Evolutionary conservation across 371 early-diverging fungal genomes (phyloP).

Genomic region (Rhizopus sp.): DNA sequence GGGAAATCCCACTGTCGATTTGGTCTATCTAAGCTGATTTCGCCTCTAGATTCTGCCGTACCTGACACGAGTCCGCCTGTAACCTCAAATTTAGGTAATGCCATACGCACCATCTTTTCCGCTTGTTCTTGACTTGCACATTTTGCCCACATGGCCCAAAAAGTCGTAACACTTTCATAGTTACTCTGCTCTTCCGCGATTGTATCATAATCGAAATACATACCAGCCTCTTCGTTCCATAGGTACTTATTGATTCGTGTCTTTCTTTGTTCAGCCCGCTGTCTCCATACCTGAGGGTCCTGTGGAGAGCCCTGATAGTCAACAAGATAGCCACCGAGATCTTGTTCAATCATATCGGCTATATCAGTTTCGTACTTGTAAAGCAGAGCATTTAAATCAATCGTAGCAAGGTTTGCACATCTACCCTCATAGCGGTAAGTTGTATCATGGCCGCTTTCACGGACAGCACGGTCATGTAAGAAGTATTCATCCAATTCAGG

Average conservation of each 20-base stretch:
- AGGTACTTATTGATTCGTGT: slow-evolving; percentile 64
- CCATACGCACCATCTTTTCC: slow-evolving; percentile 39
- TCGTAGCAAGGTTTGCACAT: slow-evolving; percentile 86
- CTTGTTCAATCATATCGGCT: slow-evolving; percentile 62
- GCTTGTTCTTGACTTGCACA: slow-evolving; percentile 69
- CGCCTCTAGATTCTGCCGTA: slow-evolving; percentile 78
- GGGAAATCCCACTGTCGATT: slow-evolving; percentile 95
- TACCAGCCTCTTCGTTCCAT: slow-evolving; percentile 75
- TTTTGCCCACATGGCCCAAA: slow-evolving; percentile 83
- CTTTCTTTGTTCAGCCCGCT: slow-evolving; percentile 48
- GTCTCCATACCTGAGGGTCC: slow-evolving; percentile 44
- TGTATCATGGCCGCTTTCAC: slow-evolving; percentile 95
- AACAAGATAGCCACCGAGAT: slow-evolving; percentile 54
- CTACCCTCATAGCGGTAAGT: slow-evolving; percentile 87
- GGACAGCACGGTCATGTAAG: slow-evolving; percentile 91
- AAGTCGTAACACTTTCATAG: slow-evolving; percentile 78
- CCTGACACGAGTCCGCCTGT: slow-evolving; percentile 83
- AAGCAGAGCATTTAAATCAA: slow-evolving; percentile 85
- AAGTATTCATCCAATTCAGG: slow-evolving; percentile 89
- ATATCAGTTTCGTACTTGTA: slow-evolving; percentile 93
- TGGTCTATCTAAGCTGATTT: slow-evolving; percentile 72
- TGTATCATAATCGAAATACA: slow-evolving; percentile 89
- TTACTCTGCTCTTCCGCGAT: slow-evolving; percentile 40
- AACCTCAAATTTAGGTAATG: slow-evolving; percentile 72
- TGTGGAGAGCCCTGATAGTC: slow-evolving; percentile 30